These are phyloP conservation scores for Globisporangium cystogenes DNA, from an alignment of 352 stramenopile species.

Conservation along the genomic window DNA sequence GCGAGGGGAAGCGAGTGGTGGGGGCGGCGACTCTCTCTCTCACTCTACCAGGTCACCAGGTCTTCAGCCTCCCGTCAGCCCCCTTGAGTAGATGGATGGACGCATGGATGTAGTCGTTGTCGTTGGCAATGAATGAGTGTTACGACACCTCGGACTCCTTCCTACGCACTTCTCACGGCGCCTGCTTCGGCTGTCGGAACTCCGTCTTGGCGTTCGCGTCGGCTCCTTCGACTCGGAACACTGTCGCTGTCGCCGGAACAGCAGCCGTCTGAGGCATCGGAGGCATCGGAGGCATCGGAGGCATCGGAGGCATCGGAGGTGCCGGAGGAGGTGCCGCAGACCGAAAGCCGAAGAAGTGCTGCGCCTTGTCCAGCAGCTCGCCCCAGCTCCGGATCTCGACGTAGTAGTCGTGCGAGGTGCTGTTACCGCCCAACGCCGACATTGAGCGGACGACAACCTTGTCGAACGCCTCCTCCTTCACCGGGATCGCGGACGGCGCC, in stretches of 20 bases:
- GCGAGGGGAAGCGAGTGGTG: too few relatives aligned
- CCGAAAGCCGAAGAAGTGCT: slow-evolving; percentile 7
- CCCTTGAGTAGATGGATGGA: too few relatives aligned
- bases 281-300: not conserved
- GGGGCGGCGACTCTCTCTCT: too few relatives aligned
- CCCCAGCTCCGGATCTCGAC: slow-evolving; percentile 12
- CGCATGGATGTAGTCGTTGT: too few relatives aligned
- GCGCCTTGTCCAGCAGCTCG: slow-evolving; percentile 4
- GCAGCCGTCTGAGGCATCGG: not conserved
- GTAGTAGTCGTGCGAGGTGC: not conserved
- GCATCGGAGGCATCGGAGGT: not conserved
- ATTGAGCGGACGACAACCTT: slow-evolving; percentile 2
- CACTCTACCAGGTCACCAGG: too few relatives aligned
- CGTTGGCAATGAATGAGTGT: too few relatives aligned
- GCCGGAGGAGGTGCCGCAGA: not conserved
- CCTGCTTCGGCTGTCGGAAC: not conserved
- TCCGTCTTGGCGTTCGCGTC: not conserved
- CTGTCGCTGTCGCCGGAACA: not conserved
- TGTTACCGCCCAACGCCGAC: not conserved
- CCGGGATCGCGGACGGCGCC: slow-evolving; percentile 4
- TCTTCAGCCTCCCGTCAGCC: too few relatives aligned
- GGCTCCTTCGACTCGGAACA: not conserved
- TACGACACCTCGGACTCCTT: too few relatives aligned
- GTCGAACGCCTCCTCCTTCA: slow-evolving; percentile 10
- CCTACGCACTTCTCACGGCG: too few relatives aligned